A percentile compares a stretch with the other conserved stretches of the same genome.
Evolutionary conservation across 2,329 filamentous ascomycete species (phyloP).

Genomic region (Teratosphaeria nubilosa): DNA sequence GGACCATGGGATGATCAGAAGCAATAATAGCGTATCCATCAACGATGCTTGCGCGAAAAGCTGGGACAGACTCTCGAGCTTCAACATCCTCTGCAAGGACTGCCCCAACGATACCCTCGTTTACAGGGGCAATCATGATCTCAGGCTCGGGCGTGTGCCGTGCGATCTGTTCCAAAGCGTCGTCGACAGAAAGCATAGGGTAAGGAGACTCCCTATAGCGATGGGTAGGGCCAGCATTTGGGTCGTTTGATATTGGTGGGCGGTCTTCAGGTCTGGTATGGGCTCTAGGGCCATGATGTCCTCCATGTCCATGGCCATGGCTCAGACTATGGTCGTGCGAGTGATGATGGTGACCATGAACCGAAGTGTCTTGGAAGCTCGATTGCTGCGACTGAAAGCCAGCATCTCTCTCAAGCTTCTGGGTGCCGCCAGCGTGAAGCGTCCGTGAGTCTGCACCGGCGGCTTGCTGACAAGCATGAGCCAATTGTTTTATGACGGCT

Average conservation of each 20-base stretch:
- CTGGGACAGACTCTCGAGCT: conserved; percentile 75
- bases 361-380: conserved; percentile 7
- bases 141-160: conserved; percentile 58
- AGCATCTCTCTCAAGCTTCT: conserved; percentile 75
- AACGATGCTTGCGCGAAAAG: conserved; percentile 90
- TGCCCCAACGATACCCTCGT: conserved; percentile 57
- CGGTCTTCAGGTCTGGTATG: conserved; percentile 58
- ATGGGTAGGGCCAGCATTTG: conserved; percentile 49
- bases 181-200: conserved; percentile 77
- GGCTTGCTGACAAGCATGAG: conserved; percentile 88
- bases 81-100: conserved; percentile 76
- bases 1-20: conserved; percentile 30
- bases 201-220: conserved; percentile 81
- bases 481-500: conserved; percentile 77
- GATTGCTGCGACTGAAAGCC: conserved; percentile 40
- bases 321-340: conserved; percentile 32
- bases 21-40: conserved; percentile 87
- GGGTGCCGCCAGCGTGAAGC: conserved; percentile 70
- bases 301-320: conserved; percentile 36
- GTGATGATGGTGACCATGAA: conserved; percentile 16
- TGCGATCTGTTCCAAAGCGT: conserved; percentile 65
- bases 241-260: conserved; percentile 48
- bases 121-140: conserved; percentile 49
- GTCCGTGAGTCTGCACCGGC: conserved; percentile 70
- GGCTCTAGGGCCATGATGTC: conserved; percentile 45